A percentile compares a stretch with the other conserved stretches of the same genome.
Evolutionary conservation across 306 rosid genomes (phyloP).

Genomic region (Trichosanthes truncata): DNA sequence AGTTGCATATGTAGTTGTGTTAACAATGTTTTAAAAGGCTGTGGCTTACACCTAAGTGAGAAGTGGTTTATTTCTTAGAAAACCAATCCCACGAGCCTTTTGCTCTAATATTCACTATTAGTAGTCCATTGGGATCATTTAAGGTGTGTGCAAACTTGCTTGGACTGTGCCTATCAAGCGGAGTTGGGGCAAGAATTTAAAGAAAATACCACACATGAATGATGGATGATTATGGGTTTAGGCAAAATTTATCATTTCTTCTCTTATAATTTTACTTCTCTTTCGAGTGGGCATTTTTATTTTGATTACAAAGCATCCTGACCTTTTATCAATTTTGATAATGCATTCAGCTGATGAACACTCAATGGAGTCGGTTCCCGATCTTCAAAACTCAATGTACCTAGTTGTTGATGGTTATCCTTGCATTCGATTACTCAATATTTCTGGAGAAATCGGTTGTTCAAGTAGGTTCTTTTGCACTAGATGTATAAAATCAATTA

Average conservation of each 20-base stretch:
- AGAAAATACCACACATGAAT: neutral
- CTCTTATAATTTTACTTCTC: neutral
- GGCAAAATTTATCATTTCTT: neutral
- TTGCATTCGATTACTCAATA: slow-evolving; percentile 69
- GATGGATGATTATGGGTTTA: neutral
- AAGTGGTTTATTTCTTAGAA: neutral
- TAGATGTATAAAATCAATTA: neutral
- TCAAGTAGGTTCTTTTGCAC: slow-evolving; percentile 43
- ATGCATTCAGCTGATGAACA: slow-evolving; percentile 26
- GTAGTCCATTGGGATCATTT: neutral
- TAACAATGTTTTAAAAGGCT: neutral
- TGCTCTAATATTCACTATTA: neutral
- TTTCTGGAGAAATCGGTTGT: slow-evolving; percentile 84
- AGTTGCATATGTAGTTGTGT: too few species aligned
- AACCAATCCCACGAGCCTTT: neutral
- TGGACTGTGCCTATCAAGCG: neutral
- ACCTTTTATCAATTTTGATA: neutral
- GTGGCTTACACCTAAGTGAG: neutral
- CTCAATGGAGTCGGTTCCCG: slow-evolving; percentile 84
- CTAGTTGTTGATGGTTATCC: slow-evolving; percentile 53
- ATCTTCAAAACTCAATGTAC: slow-evolving; percentile 86
- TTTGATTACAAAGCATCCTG: neutral
- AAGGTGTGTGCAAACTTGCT: neutral
- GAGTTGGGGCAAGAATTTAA: neutral
- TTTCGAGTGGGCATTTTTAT: neutral